phyloP scores from a whole-genome alignment of 1,284 basidiomycete genomes.

The Fistulina hepatica region DNA sequence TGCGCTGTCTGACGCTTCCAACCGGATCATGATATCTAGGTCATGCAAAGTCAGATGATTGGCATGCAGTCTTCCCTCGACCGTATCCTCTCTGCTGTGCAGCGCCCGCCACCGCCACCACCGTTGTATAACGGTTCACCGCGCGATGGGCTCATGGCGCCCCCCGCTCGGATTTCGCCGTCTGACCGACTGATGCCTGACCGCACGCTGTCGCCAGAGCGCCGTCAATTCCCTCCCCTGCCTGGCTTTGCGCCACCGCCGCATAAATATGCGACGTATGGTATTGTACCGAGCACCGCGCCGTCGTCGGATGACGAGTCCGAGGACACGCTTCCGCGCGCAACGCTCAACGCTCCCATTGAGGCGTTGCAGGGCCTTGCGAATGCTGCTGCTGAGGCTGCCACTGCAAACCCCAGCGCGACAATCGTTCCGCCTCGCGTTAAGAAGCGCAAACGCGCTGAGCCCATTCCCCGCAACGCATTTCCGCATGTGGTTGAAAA shows the following conservation, averaged over 20 bases:
- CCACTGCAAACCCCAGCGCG: constrained; percentile 35
- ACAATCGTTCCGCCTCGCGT: constrained; percentile 30
- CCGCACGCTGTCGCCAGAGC: constrained; percentile 32
- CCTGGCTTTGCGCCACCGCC: constrained; percentile 88
- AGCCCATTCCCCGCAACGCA: constrained; percentile 76
- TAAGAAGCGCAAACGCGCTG: constrained; percentile 79
- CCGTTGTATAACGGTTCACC: constrained; percentile 11
- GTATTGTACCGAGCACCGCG: constrained; percentile 71
- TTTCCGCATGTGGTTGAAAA: constrained; percentile 80
- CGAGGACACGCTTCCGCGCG: constrained; percentile 73
- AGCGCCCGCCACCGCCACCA: constrained; percentile 28
- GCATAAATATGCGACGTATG: constrained; percentile 85
- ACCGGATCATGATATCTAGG: too few relatives aligned
- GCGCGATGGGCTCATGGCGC: constrained; percentile 1
- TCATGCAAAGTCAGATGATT: constrained; percentile 86
- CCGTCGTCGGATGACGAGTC: constrained; percentile 82
- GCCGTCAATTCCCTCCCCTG: constrained; percentile 59
- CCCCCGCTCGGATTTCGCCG: not conserved
- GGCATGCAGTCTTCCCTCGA: constrained; percentile 80
- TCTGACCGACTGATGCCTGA: constrained; percentile 17
- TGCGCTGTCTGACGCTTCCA: too few relatives aligned
- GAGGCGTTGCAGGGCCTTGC: constrained; percentile 87
- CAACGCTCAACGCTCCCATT: constrained; percentile 80
- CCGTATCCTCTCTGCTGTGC: constrained; percentile 62
- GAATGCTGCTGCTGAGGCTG: constrained; percentile 87